Evolutionary conservation across 2,329 filamentous ascomycete species (phyloP).

Genomic region (Beauveria sp.): DNA sequence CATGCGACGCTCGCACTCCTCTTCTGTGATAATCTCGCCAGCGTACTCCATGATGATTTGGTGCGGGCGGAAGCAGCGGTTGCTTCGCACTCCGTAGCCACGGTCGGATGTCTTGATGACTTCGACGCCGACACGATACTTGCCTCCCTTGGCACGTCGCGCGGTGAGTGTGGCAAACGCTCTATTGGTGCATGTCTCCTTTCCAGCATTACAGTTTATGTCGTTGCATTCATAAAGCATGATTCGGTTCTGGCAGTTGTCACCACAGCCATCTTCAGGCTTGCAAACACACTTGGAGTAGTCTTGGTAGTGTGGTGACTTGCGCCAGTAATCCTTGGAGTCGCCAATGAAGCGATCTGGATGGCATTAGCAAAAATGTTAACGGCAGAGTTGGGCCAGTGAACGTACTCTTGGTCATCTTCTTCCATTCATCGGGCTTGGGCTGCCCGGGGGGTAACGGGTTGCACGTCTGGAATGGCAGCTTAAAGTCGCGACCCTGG

Average conservation of each 20-base stretch:
- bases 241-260: conserved; percentile 87
- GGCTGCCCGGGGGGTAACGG: conserved; percentile 79
- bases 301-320: conserved; percentile 64
- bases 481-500: conserved; percentile 70
- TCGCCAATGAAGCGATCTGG: conserved; percentile 86
- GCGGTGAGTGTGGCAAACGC: conserved; percentile 74
- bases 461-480: conserved; percentile 85
- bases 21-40: conserved; percentile 93
- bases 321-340: conserved; percentile 73
- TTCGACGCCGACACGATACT: conserved; percentile 89
- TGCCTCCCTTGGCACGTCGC: conserved; percentile 69
- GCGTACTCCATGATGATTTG: conserved; percentile 99
- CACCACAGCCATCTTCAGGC: conserved; percentile 72
- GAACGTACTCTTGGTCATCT: conserved; percentile 74
- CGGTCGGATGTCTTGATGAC: conserved; percentile 85
- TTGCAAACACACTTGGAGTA: conserved; percentile 74
- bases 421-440: conserved; percentile 88
- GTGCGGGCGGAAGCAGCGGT: conserved; percentile 75
- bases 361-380: conserved; percentile 21
- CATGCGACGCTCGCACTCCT: conserved; percentile 90
- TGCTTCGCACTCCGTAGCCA: conserved; percentile 86
- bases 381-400: neutral
- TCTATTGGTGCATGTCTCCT: conserved; percentile 73
- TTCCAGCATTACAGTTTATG: conserved; percentile 74
- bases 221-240: conserved; percentile 97